These are phyloP conservation scores for Jackrogersella multiformis DNA, from an alignment of 495 filamentous ascomycete species.

Conservation along the genomic window DNA sequence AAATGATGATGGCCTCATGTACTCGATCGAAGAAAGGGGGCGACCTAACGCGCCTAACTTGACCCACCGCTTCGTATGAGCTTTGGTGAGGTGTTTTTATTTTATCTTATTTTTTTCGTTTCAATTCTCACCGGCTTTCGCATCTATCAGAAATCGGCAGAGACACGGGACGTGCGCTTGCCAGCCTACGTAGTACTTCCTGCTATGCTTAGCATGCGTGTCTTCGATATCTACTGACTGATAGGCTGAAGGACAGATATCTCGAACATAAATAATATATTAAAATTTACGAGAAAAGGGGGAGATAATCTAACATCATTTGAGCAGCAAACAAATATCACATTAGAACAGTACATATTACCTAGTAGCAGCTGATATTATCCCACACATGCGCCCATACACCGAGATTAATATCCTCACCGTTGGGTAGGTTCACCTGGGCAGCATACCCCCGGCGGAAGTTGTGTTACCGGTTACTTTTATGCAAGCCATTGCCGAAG, in stretches of 20 bases:
- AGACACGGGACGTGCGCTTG: neutral
- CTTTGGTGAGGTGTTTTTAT: constrained; percentile 8
- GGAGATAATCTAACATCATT: constrained; percentile 1
- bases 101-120: neutral
- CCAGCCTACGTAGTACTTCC: neutral
- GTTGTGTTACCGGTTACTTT: constrained; percentile 1
- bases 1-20: constrained; percentile 42
- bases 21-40: constrained; percentile 32
- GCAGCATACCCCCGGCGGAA: neutral
- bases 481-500: constrained; percentile 22
- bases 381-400: neutral
- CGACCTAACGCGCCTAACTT: constrained; percentile 16
- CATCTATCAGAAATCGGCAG: neutral
- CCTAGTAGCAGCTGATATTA: neutral
- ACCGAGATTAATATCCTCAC: neutral
- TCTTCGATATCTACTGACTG: neutral
- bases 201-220: neutral
- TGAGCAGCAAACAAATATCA: constrained; percentile 17
- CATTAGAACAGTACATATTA: neutral
- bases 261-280: neutral
- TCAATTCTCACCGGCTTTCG: neutral
- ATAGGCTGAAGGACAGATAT: neutral
- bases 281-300: neutral
- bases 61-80: constrained; percentile 16
- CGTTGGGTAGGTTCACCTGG: neutral